phyloP scores from a whole-genome alignment of 179 eudicot genomes.

The Spinacia oleracea region DNA sequence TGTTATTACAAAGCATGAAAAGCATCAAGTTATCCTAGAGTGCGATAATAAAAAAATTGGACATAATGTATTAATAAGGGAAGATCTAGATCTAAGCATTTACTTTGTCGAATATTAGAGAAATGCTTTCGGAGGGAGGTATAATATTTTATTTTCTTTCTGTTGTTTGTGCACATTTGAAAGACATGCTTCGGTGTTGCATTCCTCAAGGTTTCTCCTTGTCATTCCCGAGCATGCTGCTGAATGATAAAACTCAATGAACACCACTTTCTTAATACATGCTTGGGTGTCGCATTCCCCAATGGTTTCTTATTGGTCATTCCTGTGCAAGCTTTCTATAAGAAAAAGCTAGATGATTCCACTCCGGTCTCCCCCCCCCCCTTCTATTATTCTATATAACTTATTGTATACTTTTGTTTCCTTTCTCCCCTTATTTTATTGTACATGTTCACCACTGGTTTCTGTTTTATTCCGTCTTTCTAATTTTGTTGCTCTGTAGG shows the following conservation, averaged over 20 bases:
- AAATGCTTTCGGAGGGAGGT: not conserved
- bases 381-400: not conserved
- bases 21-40: not conserved
- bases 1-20: not conserved
- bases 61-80: not conserved
- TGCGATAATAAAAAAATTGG: not conserved
- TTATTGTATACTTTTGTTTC: not conserved
- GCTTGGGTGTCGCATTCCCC: not conserved
- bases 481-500: slow-evolving; percentile 39
- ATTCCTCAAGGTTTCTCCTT: not conserved
- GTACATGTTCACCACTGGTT: not conserved
- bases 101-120: not conserved
- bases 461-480: not conserved
- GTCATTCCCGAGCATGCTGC: not conserved
- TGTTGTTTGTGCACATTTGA: not conserved
- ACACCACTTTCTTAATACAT: not conserved
- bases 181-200: slow-evolving; percentile 8
- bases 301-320: not conserved
- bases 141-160: not conserved
- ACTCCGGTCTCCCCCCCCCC: not conserved
- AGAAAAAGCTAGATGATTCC: not conserved
- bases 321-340: not conserved
- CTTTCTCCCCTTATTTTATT: not conserved
- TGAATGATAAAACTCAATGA: not conserved
- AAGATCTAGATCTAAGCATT: not conserved